Conservation (phyloP, 129 eudicot genomes). For the Pseudognaphalium luteoalbum region DNA sequence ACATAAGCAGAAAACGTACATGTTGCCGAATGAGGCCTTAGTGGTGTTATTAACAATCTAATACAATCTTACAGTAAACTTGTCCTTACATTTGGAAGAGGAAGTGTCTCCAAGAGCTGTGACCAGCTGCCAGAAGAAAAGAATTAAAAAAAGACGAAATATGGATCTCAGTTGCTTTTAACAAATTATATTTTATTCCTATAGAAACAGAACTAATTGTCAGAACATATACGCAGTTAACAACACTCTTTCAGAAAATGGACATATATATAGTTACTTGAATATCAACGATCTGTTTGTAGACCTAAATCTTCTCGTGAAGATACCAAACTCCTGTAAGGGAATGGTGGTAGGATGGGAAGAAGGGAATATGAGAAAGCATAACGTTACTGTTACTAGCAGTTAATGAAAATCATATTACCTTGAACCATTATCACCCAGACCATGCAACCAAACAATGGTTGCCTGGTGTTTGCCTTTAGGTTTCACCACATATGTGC, state of each 20-base stretch:
- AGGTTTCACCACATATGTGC: conserved; percentile 76
- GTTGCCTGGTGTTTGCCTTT: conserved; percentile 95
- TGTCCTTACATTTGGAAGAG: conserved; percentile 75
- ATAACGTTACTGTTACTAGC: not conserved
- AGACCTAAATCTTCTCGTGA: conserved; percentile 8
- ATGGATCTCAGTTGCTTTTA: conserved; percentile 3
- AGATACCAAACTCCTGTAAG: conserved; percentile 14
- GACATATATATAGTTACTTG: not conserved
- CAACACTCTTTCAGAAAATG: conserved; percentile 17
- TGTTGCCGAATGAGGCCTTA: conserved; percentile 13
- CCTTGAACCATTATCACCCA: conserved; percentile 89
- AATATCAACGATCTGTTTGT: not conserved
- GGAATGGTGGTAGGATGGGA: not conserved
- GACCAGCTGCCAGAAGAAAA: conserved; percentile 69
- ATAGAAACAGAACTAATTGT: conserved; percentile 10
- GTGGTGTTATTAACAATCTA: conserved; percentile 11
- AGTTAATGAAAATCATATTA: conserved; percentile 27
- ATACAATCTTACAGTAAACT: not conserved
- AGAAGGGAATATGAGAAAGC: conserved; percentile 2
- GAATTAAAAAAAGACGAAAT: not conserved
- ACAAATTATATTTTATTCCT: not conserved
- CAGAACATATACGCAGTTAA: conserved; percentile 10
- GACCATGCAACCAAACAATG: conserved; percentile 91
- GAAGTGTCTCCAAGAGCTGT: conserved; percentile 85
- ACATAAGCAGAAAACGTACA: not conserved